These are phyloP conservation scores for Sequoiadendron giganteum DNA, from an alignment of 75 land plant species.

Conservation along the genomic window DNA sequence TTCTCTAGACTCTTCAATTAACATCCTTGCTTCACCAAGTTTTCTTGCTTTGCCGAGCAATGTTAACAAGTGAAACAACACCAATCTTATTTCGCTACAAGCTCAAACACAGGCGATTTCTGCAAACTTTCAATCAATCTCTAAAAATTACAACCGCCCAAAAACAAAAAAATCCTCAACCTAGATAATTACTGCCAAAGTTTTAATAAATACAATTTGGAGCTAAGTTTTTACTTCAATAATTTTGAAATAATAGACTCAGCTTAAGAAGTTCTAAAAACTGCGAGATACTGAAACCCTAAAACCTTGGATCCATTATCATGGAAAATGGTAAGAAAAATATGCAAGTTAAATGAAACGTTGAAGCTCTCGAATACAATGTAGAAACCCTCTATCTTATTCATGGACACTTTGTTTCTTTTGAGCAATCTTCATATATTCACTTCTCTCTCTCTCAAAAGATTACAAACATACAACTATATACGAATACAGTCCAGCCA, in stretches of 20 bases:
- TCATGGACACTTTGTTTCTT: too few species aligned
- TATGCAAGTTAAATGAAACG: not conserved
- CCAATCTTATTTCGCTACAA: constrained; percentile 3
- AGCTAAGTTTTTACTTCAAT: not conserved
- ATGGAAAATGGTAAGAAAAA: not conserved
- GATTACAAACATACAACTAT: too few species aligned
- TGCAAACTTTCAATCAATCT: too few species aligned
- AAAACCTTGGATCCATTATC: not conserved
- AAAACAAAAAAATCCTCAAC: not conserved
- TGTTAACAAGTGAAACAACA: constrained; percentile 26
- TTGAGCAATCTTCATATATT: too few species aligned
- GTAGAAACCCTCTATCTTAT: not conserved
- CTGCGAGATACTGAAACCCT: not conserved
- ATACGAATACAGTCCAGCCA: too few species aligned
- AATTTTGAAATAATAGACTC: not conserved
- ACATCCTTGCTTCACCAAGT: constrained; percentile 25
- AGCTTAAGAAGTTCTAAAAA: not conserved
- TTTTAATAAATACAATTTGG: not conserved
- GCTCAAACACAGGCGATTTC: too few species aligned
- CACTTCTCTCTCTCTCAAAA: too few species aligned
- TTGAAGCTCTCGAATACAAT: not conserved
- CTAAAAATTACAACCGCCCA: too few species aligned
- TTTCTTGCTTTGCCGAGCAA: constrained; percentile 27
- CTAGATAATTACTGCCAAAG: not conserved
- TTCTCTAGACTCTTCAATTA: constrained; percentile 33